Base-by-base conservation (phyloP, 75 land plant species). In the Cunninghamia lanceolata region DNA sequence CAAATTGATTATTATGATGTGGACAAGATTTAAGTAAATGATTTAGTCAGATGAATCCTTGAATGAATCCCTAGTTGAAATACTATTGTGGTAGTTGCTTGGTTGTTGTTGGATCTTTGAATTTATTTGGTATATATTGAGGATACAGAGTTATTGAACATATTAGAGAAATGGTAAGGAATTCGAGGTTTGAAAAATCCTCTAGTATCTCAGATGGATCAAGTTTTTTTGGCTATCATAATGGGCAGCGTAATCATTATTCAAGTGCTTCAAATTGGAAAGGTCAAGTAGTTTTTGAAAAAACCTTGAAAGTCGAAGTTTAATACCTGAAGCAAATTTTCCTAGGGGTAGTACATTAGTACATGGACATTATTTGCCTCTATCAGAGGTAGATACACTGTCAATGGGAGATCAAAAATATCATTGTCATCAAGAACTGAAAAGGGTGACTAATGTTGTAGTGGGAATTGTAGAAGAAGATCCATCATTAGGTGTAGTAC, bases 201-300 rank as follows among this genome's bases (percentile, higher is more conserved):
- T 91, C 94, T 40, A 84, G 92, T 79, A 95, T 93, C 87, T 89
- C 92, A 56, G 99, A 95, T 77, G 93, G 91, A 46, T 86, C 93
- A 13, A 45, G 80, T 38, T 85, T 82, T 78, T 66, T 54, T 84
- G 81, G 91, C 42, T 91, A 90, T 82, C 1, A 91, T 63, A 89
- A 88, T 90, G 92, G 93, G 80, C 94, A 90, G 39, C 91, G 99
- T 43, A 90, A 87, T n/a, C 83, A 88, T 77, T 89, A 77, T 92
- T 74, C 90, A 70, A 84, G 88, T 56, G 82, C 88, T 85, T 85
- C 89, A 56, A 82, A 13, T 35, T 92, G 86, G 96, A 96, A 35
- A 93, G 93, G 89, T 93, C 93, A 75, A 84, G 89, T 63, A 94
- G 94, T 87, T 92, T 91, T 85, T 94, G 95, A 80, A 96, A 94